Conservation (phyloP, 2,329 filamentous ascomycete species). For the Ambrosiella xylebori region DNA sequence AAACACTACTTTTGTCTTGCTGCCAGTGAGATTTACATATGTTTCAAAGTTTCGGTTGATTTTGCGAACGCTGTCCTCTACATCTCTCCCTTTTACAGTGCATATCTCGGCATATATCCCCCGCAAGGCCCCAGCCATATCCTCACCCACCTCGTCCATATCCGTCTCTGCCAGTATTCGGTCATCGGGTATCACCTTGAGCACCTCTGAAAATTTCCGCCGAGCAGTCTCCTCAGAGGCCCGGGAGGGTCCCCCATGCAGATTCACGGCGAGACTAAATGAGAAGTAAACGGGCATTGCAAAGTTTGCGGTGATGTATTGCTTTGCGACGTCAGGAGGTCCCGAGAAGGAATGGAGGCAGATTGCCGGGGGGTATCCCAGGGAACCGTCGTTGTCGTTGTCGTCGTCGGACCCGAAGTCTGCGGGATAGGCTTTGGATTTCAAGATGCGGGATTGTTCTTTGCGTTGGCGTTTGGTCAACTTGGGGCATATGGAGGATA, state of each 20-base stretch:
- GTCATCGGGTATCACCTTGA: slow-evolving; percentile 59
- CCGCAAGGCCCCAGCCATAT: slow-evolving; percentile 65
- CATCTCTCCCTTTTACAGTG: slow-evolving; percentile 55
- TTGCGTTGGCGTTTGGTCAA: slow-evolving; percentile 38
- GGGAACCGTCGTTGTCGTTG: neutral
- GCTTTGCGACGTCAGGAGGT: slow-evolving; percentile 52
- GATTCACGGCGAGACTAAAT: slow-evolving; percentile 72
- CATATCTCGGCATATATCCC: slow-evolving; percentile 64
- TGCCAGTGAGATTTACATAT: slow-evolving; percentile 30
- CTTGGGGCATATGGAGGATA: slow-evolving; percentile 53
- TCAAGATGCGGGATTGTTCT: slow-evolving; percentile 32
- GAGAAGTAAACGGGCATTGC: slow-evolving; percentile 73
- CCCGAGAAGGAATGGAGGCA: slow-evolving; percentile 92
- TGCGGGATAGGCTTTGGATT: slow-evolving; percentile 16
- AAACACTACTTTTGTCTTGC: slow-evolving; percentile 5
- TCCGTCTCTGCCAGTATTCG: slow-evolving; percentile 80
- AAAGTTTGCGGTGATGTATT: slow-evolving; percentile 57
- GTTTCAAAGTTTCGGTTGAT: slow-evolving; percentile 59
- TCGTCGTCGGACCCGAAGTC: slow-evolving; percentile 21
- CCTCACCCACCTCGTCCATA: slow-evolving; percentile 60
- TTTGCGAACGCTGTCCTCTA: slow-evolving; percentile 51
- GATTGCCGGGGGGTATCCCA: slow-evolving; percentile 66
- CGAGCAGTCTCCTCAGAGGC: neutral
- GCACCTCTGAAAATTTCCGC: slow-evolving; percentile 26
- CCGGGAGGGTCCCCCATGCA: slow-evolving; percentile 19